phyloP scores from a whole-genome alignment of 2,329 filamentous ascomycete species.

The Fusarium concolor region DNA sequence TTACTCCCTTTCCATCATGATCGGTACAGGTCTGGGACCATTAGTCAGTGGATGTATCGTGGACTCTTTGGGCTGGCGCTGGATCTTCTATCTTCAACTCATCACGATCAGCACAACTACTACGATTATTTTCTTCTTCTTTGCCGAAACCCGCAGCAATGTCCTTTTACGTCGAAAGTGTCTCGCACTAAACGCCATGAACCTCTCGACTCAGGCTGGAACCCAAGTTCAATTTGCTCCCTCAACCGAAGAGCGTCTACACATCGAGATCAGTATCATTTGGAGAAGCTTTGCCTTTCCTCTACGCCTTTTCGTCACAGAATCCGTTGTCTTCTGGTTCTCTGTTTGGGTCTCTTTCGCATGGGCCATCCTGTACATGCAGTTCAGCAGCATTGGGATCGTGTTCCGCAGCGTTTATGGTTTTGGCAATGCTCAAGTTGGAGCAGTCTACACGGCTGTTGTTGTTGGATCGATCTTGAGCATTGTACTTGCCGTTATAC shows the following conservation, averaged over 20 bases:
- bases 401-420: slow-evolving; percentile 71
- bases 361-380: slow-evolving; percentile 76
- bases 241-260: slow-evolving; percentile 12
- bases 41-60: slow-evolving; percentile 69
- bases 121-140: slow-evolving; percentile 65
- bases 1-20: slow-evolving; percentile 70
- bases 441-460: slow-evolving; percentile 69
- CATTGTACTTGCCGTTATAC: slow-evolving; percentile 64
- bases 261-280: slow-evolving; percentile 42
- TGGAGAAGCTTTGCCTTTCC: slow-evolving; percentile 49
- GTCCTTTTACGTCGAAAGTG: slow-evolving; percentile 73
- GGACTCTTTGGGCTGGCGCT: slow-evolving; percentile 69
- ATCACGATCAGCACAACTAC: slow-evolving; percentile 69
- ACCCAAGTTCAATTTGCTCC: slow-evolving; percentile 12
- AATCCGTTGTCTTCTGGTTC: slow-evolving; percentile 74
- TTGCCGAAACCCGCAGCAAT: slow-evolving; percentile 75
- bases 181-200: slow-evolving; percentile 64
- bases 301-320: slow-evolving; percentile 63
- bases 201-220: not conserved
- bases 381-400: slow-evolving; percentile 68
- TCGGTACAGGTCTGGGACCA: slow-evolving; percentile 73
- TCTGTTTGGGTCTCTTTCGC: slow-evolving; percentile 77
- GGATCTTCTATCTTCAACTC: slow-evolving; percentile 76
- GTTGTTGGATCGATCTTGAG: slow-evolving; percentile 58
- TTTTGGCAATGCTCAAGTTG: slow-evolving; percentile 69